Evolutionary conservation across 2,329 filamentous ascomycete genomes (phyloP), one percentile per base, ranked within the genome.

Genomic region (Dryadomyces quercus-mongolicae): DNA sequence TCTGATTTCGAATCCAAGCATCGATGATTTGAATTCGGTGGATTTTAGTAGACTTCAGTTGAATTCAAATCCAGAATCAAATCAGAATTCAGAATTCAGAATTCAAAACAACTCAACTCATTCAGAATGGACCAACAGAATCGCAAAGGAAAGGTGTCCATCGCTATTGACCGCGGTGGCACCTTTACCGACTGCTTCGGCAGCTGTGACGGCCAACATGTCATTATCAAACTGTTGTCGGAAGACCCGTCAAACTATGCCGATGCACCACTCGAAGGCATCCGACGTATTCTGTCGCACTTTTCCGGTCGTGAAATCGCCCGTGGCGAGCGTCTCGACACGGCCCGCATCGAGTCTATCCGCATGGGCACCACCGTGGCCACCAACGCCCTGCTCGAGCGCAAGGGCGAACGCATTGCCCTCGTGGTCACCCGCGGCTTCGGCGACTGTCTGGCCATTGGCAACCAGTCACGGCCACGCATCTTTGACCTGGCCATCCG

Each of bases 121-220:
- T 57, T 1, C 91, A 91, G 0, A 91, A 91, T n/a, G 88, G 95
- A 1, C 92, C 90, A 0, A 93, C 95, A 31, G 90, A 95, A 63
- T 91, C 87, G 1, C 91, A 90, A 95, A 63, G 77, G 95, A 0
- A 90, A 95, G 64, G 95, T 44, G 42, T n/a, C 42, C 15, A 50
- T 54, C 8, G 40, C 53, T 42, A 54, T 54, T 12, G 52, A 80
- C 62, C 83, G 90, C 57, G 90, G 89, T 59, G 89, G 89, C 55
- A 95, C 90, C 44, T 95, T 95, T 67, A 95, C 90, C 40, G 90
- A 95, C 70, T 94, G 88, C 65, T 86, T 94, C 18, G 89, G 88
- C 59, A 80, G 57, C 75, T 74, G 25, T 72, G 74, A 80, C 65
- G 36, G 8, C 8, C 81, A 85, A 65, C 81, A 85, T 61, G 71